Base-by-base conservation (phyloP, 345 rosid species). In the Gossypium rotundifolium region DNA sequence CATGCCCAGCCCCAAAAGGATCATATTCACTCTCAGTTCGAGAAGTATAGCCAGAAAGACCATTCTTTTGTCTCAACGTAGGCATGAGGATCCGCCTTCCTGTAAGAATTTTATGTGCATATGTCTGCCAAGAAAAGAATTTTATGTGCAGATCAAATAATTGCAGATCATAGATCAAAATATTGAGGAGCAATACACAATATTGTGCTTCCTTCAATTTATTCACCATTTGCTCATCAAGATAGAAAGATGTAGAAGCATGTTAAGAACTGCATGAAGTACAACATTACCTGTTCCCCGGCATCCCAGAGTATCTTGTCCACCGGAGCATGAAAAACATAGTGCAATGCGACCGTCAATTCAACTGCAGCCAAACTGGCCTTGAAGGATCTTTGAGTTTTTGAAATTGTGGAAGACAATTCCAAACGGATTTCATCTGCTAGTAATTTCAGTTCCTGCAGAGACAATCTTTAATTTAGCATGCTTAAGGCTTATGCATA, bases 251-350 rank as follows among this genome's bases (percentile, higher is more conserved):
- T 10, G 2, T 22, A 54, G 13, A 55, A 18, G 38, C 45, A 48
- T 62, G 20, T n/a, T 16, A 40, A 60, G 62, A 11, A 68, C 51
- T 45, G 57, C 65, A 70, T 13, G 46, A 49, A 63, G 9, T 70
- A 74, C 67, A 13, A 59, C 59, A 84, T 83, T 85, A 89, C 98
- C 78, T 94, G 93, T 77, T 94, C 93, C 10, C 89, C 94, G 54
- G 83, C 85, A 86, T 92, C 98, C 98, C 98, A 94, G 76, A 92
- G 42, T 73, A 94, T 89, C 82, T 88, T 94, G 82, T 94, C 98
- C 40, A 81, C 83, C 0, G 97, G 98, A 60, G 96, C 91, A 83
- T 88, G 90, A 57, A 94, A 94, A 70, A 94, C 90, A 68, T 90
- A 85, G 79, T 94, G 97, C 44, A 94, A 80, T 48, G 97, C 96